phyloP scores from a whole-genome alignment of 2,329 filamentous ascomycete species.

The Clarireedia sp. region DNA sequence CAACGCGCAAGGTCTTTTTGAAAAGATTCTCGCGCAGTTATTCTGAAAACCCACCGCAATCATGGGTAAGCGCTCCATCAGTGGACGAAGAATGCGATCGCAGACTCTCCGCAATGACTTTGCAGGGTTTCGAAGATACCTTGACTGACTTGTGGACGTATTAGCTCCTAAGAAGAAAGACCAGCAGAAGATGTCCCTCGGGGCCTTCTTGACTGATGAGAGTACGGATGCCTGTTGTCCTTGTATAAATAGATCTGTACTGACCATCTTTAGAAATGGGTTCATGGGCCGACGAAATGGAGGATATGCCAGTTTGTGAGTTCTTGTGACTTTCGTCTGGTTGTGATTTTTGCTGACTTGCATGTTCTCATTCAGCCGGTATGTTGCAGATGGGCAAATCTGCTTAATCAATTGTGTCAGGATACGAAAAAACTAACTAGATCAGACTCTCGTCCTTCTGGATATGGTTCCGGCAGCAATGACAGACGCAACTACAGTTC shows the following conservation, averaged over 20 bases:
- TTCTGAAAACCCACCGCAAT: constrained; percentile 39
- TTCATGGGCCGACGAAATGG: constrained; percentile 99
- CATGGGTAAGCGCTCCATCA: constrained; percentile 44
- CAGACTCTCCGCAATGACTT: background rate
- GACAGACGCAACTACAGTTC: constrained; percentile 29
- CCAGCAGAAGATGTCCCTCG: constrained; percentile 93
- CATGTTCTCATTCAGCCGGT: constrained; percentile 24
- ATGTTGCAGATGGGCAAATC: constrained; percentile 16
- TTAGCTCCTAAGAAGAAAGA: constrained; percentile 84
- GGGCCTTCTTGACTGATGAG: constrained; percentile 88
- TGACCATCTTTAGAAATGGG: constrained; percentile 52
- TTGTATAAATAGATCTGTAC: constrained; percentile 35
- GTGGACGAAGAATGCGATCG: constrained; percentile 6
- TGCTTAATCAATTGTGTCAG: background rate
- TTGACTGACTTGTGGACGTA: constrained; percentile 36
- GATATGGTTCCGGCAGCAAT: constrained; percentile 21
- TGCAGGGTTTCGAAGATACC: background rate
- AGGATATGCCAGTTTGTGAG: constrained; percentile 50
- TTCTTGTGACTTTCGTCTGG: constrained; percentile 1
- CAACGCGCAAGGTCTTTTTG: constrained; percentile 25
- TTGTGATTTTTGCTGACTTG: constrained; percentile 21
- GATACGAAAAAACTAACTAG: constrained; percentile 11
- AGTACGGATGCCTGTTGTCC: constrained; percentile 49
- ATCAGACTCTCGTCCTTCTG: constrained; percentile 28
- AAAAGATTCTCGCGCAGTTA: constrained; percentile 35